These are phyloP conservation scores for Candida suzukii DNA, from an alignment of 805 yeast genomes.

Conservation along the genomic window DNA sequence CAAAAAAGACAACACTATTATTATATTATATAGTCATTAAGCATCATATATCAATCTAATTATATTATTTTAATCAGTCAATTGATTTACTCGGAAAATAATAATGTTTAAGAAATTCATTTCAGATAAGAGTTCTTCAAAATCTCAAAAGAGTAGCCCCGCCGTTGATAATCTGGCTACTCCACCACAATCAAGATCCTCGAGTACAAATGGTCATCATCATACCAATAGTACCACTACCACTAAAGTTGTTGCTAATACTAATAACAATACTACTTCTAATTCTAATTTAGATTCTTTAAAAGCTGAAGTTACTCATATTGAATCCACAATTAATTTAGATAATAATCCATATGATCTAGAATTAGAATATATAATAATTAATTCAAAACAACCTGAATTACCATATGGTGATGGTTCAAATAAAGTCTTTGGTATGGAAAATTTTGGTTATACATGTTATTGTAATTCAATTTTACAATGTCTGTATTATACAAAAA, in stretches of 20 bases:
- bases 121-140: conserved; percentile 14
- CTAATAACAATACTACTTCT: not conserved
- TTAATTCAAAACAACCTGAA: conserved; percentile 12
- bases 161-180: not conserved
- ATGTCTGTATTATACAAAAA: conserved; percentile 69
- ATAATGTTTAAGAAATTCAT: conserved; percentile 21
- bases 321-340: conserved; percentile 7
- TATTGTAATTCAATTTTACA: conserved; percentile 92
- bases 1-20: too few relatives aligned
- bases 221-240: not conserved
- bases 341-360: conserved; percentile 16
- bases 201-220: not conserved
- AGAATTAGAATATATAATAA: conserved; percentile 14
- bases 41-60: too few relatives aligned
- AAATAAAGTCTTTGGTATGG: conserved; percentile 69
- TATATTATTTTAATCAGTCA: too few relatives aligned
- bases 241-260: not conserved
- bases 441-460: conserved; percentile 87
- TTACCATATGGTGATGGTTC: conserved; percentile 62
- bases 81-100: not conserved
- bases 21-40: too few relatives aligned
- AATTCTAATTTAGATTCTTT: conserved; percentile 1
- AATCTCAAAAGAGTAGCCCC: conserved; percentile 1
- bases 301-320: conserved; percentile 13
- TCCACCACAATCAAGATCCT: not conserved